Conservation (phyloP, 2,329 filamentous ascomycete species). For the Lasiodiplodia sp. region DNA sequence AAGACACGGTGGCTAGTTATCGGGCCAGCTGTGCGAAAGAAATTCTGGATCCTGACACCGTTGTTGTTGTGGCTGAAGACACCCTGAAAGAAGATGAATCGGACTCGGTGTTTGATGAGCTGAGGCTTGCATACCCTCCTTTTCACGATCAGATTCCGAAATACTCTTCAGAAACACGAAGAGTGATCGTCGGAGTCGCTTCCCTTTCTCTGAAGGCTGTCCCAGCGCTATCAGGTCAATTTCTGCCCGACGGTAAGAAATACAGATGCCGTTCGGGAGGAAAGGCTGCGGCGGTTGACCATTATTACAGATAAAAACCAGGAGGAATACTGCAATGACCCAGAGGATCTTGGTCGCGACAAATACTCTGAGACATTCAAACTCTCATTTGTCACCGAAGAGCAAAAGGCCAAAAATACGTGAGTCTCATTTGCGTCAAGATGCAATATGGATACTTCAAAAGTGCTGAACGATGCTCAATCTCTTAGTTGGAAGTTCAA, state of each 20-base stretch:
- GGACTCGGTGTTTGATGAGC: not conserved
- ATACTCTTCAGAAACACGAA: not conserved
- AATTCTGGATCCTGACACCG: not conserved
- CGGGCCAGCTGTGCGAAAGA: not conserved
- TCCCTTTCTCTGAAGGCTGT: not conserved
- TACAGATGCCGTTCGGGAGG: too few species aligned
- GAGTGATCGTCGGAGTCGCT: not conserved
- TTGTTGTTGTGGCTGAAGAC: not conserved
- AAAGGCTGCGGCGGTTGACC: not conserved
- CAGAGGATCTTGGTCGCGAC: not conserved
- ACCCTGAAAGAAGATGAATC: not conserved
- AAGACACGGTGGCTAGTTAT: not conserved
- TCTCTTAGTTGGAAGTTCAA: not conserved
- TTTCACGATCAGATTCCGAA: not conserved
- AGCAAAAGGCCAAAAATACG: not conserved
- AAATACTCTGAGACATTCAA: not conserved
- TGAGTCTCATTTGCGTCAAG: not conserved
- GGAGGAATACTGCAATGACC: not conserved
- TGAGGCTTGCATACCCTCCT: not conserved
- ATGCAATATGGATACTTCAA: not conserved
- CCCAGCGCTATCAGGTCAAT: not conserved
- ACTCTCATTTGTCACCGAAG: not conserved
- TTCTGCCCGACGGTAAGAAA: not conserved
- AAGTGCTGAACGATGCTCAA: not conserved
- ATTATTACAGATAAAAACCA: not conserved